These are phyloP conservation scores for Dactylorhiza incarnata DNA, from an alignment of 106 monocot species.

Conservation along the genomic window DNA sequence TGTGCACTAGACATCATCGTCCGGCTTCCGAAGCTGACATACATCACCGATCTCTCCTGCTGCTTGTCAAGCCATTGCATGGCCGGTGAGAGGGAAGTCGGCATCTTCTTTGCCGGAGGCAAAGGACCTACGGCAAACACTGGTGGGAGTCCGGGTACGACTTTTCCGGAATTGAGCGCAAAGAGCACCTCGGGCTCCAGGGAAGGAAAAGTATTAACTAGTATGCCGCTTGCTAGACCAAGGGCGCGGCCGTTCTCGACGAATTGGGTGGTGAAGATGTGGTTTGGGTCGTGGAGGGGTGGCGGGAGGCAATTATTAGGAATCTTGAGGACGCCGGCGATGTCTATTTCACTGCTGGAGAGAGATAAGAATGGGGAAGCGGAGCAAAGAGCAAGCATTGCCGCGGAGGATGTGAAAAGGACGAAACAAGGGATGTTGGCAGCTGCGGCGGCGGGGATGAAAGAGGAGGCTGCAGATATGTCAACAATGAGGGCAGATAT, in stretches of 20 bases:
- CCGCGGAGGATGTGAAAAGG: conserved; percentile 39
- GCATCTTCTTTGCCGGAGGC: not conserved
- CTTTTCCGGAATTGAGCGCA: conserved; percentile 21
- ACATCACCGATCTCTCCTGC: conserved; percentile 47
- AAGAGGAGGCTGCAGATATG: conserved; percentile 19
- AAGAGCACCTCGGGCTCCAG: conserved; percentile 31
- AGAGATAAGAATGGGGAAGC: conserved; percentile 18
- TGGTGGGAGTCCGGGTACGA: conserved; percentile 24
- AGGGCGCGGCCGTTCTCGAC: conserved; percentile 19
- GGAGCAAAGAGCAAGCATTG: conserved; percentile 27
- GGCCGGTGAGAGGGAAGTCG: not conserved
- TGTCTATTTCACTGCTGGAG: conserved; percentile 10
- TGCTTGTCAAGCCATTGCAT: conserved; percentile 45
- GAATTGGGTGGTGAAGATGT: conserved; percentile 25
- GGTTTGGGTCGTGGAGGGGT: conserved; percentile 16
- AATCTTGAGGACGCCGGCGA: conserved; percentile 18
- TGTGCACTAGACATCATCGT: conserved; percentile 36
- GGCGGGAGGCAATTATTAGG: conserved; percentile 13
- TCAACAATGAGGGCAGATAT: conserved; percentile 29
- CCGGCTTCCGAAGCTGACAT: conserved; percentile 62
- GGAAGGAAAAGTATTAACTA: conserved; percentile 45
- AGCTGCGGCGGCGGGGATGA: conserved; percentile 12
- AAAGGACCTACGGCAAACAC: conserved; percentile 42
- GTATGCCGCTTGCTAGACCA: conserved; percentile 17
- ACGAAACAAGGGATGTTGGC: conserved; percentile 21